phyloP scores from a whole-genome alignment of 2,329 filamentous ascomycete genomes.

The Cercospora sojina region DNA sequence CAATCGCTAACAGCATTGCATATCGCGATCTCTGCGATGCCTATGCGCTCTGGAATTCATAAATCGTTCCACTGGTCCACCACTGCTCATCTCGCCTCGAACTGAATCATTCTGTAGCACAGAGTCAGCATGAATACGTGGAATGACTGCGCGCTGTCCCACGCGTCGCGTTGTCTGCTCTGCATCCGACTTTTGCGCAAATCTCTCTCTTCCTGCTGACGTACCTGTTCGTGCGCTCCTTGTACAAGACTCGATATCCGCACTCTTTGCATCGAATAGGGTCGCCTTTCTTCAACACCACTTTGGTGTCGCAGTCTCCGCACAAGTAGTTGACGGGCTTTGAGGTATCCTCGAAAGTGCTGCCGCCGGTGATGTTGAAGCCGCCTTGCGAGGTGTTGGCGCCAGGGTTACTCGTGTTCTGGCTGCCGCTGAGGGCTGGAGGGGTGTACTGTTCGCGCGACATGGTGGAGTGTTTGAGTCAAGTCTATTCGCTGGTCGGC shows the following conservation, averaged over 20 bases:
- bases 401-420: conserved; percentile 32
- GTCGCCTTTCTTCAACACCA: conserved; percentile 72
- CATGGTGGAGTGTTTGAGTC: conserved; percentile 27
- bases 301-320: conserved; percentile 80
- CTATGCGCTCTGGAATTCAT: background rate
- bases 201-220: conserved; percentile 37
- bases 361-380: conserved; percentile 52
- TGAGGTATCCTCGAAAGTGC: conserved; percentile 57
- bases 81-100: conserved; percentile 75
- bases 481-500: conserved; percentile 1
- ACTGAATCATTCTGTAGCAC: conserved; percentile 85
- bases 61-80: background rate
- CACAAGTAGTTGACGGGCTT: conserved; percentile 58
- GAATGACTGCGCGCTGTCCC: background rate
- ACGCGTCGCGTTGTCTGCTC: background rate
- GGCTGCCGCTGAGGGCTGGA: conserved; percentile 52
- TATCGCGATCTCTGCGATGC: background rate
- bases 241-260: conserved; percentile 93
- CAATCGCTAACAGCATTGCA: background rate
- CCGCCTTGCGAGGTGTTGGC: conserved; percentile 26
- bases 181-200: background rate
- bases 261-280: conserved; percentile 88
- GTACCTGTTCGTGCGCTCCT: conserved; percentile 95
- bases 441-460: conserved; percentile 76
- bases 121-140: conserved; percentile 15